These are phyloP conservation scores for Agaricus sinodeliciosus DNA, from an alignment of 768 basidiomycete species.

Conservation along the genomic window DNA sequence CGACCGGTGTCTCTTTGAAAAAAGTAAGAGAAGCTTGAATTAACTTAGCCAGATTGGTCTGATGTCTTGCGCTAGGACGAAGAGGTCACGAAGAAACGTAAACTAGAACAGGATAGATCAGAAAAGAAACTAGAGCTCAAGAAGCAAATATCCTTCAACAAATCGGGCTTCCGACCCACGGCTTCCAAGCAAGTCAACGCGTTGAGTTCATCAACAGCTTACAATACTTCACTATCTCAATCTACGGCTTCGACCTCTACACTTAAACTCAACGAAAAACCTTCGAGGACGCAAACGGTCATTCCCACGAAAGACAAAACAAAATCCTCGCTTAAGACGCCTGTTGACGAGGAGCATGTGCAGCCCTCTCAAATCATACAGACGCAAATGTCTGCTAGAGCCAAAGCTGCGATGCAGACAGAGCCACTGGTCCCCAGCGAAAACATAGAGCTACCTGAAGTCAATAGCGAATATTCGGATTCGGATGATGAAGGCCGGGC, in stretches of 20 bases:
- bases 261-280: slow-evolving; percentile 31
- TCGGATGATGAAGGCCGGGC: slow-evolving; percentile 86
- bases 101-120: slow-evolving; percentile 28
- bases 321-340: slow-evolving; percentile 30
- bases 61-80: slow-evolving; percentile 44
- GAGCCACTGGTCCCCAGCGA: slow-evolving; percentile 56
- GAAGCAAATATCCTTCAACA: slow-evolving; percentile 55
- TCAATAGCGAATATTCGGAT: slow-evolving; percentile 95
- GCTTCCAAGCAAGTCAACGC: slow-evolving; percentile 45
- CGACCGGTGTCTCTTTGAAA: slow-evolving; percentile 27
- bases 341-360: slow-evolving; percentile 42
- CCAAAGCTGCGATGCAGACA: slow-evolving; percentile 49
- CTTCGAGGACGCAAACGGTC: slow-evolving; percentile 15
- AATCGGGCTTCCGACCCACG: slow-evolving; percentile 28
- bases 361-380: slow-evolving; percentile 62
- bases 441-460: slow-evolving; percentile 88
- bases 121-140: slow-evolving; percentile 28
- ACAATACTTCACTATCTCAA: slow-evolving; percentile 25
- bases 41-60: neutral
- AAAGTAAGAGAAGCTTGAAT: slow-evolving; percentile 35
- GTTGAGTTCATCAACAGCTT: slow-evolving; percentile 31
- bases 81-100: slow-evolving; percentile 67
- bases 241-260: slow-evolving; percentile 17
- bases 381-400: slow-evolving; percentile 65
- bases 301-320: slow-evolving; percentile 39